These are phyloP conservation scores for Lachancea lanzarotensis DNA, from an alignment of 805 yeast genomes.

Conservation along the genomic window DNA sequence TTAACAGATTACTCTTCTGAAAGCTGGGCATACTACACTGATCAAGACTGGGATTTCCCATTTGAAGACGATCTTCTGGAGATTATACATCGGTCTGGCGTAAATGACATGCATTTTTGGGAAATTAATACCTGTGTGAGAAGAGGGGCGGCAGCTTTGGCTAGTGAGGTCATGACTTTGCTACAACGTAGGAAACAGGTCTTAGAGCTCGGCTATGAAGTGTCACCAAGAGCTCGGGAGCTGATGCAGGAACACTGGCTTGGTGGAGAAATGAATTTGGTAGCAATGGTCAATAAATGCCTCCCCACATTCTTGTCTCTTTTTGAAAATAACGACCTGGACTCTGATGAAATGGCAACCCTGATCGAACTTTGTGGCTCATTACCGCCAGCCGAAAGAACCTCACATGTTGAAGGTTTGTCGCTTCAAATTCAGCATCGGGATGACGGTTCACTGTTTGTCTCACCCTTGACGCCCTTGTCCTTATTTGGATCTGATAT, in stretches of 20 bases:
- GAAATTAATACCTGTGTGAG: slow-evolving; percentile 45
- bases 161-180: slow-evolving; percentile 37
- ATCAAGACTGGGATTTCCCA: slow-evolving; percentile 40
- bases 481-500: slow-evolving; percentile 44
- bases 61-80: slow-evolving; percentile 34
- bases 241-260: slow-evolving; percentile 22
- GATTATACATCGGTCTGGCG: slow-evolving; percentile 37
- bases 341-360: neutral
- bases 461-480: slow-evolving; percentile 23
- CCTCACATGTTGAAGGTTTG: neutral
- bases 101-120: slow-evolving; percentile 26
- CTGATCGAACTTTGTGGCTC: slow-evolving; percentile 17
- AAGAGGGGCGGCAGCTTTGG: slow-evolving; percentile 47
- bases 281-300: slow-evolving; percentile 19
- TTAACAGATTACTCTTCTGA: slow-evolving; percentile 11
- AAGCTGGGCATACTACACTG: slow-evolving; percentile 20
- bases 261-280: slow-evolving; percentile 24
- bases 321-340: slow-evolving; percentile 4
- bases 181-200: slow-evolving; percentile 11
- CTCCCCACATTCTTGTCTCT: slow-evolving; percentile 13
- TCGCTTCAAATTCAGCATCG: neutral
- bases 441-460: slow-evolving; percentile 3
- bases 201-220: slow-evolving; percentile 12
- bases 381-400: slow-evolving; percentile 11
- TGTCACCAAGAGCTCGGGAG: slow-evolving; percentile 19